Percentiles rank a stretch among this genome's conserved stretches.
Conservation (phyloP, 169 alveolate genomes). For the Perkinsus olseni region DNA sequence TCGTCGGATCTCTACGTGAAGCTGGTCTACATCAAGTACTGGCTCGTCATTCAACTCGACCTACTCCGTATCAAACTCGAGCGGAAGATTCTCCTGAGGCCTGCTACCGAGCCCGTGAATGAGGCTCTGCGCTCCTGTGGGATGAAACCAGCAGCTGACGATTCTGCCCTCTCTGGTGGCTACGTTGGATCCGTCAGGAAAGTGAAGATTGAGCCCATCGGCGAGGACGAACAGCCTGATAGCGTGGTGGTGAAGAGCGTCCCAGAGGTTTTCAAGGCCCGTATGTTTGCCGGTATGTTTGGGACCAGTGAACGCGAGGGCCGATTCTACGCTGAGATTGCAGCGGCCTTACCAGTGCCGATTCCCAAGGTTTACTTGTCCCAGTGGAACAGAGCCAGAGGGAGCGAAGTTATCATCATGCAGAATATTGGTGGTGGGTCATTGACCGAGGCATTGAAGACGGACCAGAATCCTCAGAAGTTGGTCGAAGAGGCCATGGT, state of each 20-base stretch:
- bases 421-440: background rate
- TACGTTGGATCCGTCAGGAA: background rate
- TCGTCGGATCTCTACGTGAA: background rate
- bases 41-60: background rate
- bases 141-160: background rate
- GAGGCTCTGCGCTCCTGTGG: background rate
- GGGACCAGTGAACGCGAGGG: background rate
- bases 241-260: background rate
- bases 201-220: background rate
- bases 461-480: background rate
- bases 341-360: background rate
- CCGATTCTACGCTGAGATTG: background rate
- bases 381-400: background rate
- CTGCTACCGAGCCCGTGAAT: background rate
- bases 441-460: background rate
- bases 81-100: background rate
- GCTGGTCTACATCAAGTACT: background rate
- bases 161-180: background rate
- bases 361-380: background rate
- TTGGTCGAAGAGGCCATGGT: background rate
- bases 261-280: background rate
- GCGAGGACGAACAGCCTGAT: background rate
- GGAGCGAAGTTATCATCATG: background rate
- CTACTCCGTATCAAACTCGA: background rate
- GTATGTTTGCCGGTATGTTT: background rate